Evolutionary conservation across 495 filamentous ascomycete genomes (phyloP), one percentile per base, ranked within the genome.

Genomic region (Geopyxis carbonaria): DNA sequence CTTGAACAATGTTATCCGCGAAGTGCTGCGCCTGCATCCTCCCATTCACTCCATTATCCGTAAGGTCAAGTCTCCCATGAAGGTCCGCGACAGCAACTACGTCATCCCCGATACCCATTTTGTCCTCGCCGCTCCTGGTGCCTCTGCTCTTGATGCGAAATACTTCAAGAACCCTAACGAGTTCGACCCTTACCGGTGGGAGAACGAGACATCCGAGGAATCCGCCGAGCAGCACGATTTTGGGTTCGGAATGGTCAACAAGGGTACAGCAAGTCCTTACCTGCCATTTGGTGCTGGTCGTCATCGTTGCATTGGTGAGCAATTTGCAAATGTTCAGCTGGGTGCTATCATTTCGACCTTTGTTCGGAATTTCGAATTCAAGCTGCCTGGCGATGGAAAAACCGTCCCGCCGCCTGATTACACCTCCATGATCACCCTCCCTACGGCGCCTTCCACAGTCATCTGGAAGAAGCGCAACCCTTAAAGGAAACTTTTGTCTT

Each of bases 241-340:
- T 51, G 89, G 87, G 21, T 94, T 92, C 58, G 89, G 87, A n/a
- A 62, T 84, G 21, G 74, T 93, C 36, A 79, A 70, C 59, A 93
- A 93, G 63, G 87, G 89, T 15, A 73, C 83, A 4, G 63, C 62
- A 20, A 84, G 76, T 33, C 86, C 89, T 1, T 97, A 94, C 61
- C 66, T 97, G 13, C 89, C 89, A 0, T 97, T 97, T 54, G 89
- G 89, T 2, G 89, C 85, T 1, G 89, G 89, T 4, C 66, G 89
- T 37, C 89, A 97, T 60, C 63, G 89, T 7, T 97, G 89, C 58
- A 94, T 97, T 52, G 89, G 89, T 32, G 89, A 94, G 63, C 84
- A 93, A 52, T 97, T 94, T 56, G 89, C 89, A 40, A 92, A 91
- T 56, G 66, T 93, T 45, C 87, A 97, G 59, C 64, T 97, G 31